Percentiles rank a stretch among this genome's conserved stretches.
phyloP scores from a whole-genome alignment of 2,329 filamentous ascomycete genomes.

The Xylariaceae sp. region DNA sequence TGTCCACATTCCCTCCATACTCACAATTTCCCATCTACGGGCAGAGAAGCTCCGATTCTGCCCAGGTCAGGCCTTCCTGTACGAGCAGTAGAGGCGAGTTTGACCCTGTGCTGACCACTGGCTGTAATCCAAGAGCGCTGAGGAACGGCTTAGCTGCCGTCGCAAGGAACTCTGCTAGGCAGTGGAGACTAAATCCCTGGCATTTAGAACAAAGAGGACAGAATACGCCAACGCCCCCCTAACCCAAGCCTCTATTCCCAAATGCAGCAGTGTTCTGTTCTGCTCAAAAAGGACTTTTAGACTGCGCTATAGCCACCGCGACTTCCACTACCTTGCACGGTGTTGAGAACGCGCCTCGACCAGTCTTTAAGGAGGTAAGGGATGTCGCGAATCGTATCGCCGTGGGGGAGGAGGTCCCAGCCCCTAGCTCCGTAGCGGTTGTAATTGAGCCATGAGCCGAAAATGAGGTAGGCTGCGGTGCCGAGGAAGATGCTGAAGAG shows the following conservation, averaged over 20 bases:
- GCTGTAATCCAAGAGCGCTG: too few species aligned
- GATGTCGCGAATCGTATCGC: slow-evolving; percentile 85
- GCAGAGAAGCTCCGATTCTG: not conserved
- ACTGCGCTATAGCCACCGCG: slow-evolving; percentile 95
- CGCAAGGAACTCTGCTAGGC: too few species aligned
- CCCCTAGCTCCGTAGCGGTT: slow-evolving; percentile 92
- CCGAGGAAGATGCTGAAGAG: slow-evolving; percentile 73
- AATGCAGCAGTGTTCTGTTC: too few species aligned
- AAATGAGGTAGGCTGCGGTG: slow-evolving; percentile 88
- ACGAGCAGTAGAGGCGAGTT: too few species aligned
- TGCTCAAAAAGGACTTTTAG: slow-evolving; percentile 36
- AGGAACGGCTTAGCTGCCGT: too few species aligned
- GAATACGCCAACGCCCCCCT: too few species aligned
- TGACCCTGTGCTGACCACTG: too few species aligned
- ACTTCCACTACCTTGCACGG: slow-evolving; percentile 77
- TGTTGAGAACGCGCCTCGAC: slow-evolving; percentile 74
- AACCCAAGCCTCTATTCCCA: too few species aligned
- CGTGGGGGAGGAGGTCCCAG: slow-evolving; percentile 92
- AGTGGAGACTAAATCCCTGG: too few species aligned
- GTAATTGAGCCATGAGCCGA: slow-evolving; percentile 98
- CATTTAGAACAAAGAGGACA: too few species aligned
- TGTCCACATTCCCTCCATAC: not conserved
- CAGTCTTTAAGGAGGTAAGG: slow-evolving; percentile 93
- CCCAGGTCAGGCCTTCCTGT: not conserved
- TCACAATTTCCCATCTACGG: slow-evolving; percentile 2